Base-by-base conservation (phyloP, 768 basidiomycete genomes). In the Hysterangium stoloniferum region DNA sequence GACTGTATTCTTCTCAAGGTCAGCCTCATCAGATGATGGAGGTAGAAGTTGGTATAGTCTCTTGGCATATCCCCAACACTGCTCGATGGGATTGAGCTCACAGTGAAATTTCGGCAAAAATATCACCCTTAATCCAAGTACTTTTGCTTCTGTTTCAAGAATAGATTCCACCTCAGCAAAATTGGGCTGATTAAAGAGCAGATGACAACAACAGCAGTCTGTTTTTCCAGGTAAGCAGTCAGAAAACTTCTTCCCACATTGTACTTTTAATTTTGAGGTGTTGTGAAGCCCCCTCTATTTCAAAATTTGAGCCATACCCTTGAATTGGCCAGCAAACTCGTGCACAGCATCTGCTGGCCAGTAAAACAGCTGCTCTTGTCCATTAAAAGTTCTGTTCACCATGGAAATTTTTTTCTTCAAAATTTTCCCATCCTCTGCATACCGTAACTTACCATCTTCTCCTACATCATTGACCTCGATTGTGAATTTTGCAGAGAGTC, bases 61-160 rank as follows among this genome's bases (percentile, higher is more conserved):
- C 51, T 73, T 74, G 9, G 63, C 63, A 40, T 54, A 58, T 1
- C 70, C 64, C 67, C n/a, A 71, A 34, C 58, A 66, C 54, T 61
- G 61, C 54, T 74, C 71, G 59, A 75, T 75, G 13, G 68, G 67
- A 58, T 75, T 74, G 3, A 74, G 61, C 57, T 75, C 67, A 57
- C 71, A 73, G 44, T 75, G 70, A 56, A 66, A 74, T 49, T 73
- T 71, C 0, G 64, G 68, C 48, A 47, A 60, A 59, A 17, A 59
- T 34, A 45, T 67, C 52, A 2, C 69, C 68, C 0, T 54, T 25
- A 0, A 48, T 43, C 9, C 59, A 44, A 49, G n/a, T n/a, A n/a
- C n/a, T n/a, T n/a, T n/a, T n/a, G n/a, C n/a, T n/a, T n/a, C n/a
- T n/a, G 25, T 49, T 52, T 75, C 63, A 0, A 75, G 58, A n/a